Percentiles rank a stretch among this genome's conserved stretches.
Evolutionary conservation across 495 filamentous ascomycete genomes (phyloP).

Genomic region (Penicillium nucicola): DNA sequence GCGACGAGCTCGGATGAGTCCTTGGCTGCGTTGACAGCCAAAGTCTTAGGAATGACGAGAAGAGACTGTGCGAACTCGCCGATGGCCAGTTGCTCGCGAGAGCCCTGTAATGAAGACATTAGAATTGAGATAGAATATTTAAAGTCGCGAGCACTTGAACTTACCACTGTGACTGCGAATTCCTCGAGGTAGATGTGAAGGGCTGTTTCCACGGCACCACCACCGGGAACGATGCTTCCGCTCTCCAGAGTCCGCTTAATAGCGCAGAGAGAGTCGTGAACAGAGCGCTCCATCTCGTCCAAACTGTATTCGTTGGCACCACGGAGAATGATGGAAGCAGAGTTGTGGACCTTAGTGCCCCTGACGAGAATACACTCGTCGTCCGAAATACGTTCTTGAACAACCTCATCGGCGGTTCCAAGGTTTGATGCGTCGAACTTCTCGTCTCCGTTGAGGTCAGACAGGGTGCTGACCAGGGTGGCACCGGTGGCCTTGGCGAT

Average conservation of each 20-base stretch:
- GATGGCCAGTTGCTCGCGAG: slow-evolving; percentile 95
- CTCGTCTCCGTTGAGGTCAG: slow-evolving; percentile 97
- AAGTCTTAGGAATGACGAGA: slow-evolving; percentile 91
- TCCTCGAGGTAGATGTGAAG: slow-evolving; percentile 99
- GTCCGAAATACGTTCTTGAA: slow-evolving; percentile 95
- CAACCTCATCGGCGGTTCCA: slow-evolving; percentile 89
- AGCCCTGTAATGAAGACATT: slow-evolving; percentile 55
- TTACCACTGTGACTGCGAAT: slow-evolving; percentile 92
- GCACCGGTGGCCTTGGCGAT: slow-evolving; percentile 97
- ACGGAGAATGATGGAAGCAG: slow-evolving; percentile 93
- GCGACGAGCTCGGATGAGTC: slow-evolving; percentile 93
- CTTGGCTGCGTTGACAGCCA: slow-evolving; percentile 96
- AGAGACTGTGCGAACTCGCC: slow-evolving; percentile 95
- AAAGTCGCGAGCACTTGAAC: slow-evolving; percentile 20
- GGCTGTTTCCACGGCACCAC: slow-evolving; percentile 96
- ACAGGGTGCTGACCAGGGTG: slow-evolving; percentile 85
- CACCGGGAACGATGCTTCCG: slow-evolving; percentile 93
- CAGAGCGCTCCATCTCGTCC: slow-evolving; percentile 98
- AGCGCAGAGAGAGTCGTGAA: slow-evolving; percentile 94
- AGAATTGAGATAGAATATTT: slow-evolving; percentile 2
- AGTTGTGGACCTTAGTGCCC: slow-evolving; percentile 89
- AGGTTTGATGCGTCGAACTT: slow-evolving; percentile 87
- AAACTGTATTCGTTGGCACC: slow-evolving; percentile 95
- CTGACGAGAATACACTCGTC: slow-evolving; percentile 98
- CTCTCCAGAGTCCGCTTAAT: slow-evolving; percentile 97